phyloP scores from a whole-genome alignment of 257 asterid genomes.

The Solanum piurae region DNA sequence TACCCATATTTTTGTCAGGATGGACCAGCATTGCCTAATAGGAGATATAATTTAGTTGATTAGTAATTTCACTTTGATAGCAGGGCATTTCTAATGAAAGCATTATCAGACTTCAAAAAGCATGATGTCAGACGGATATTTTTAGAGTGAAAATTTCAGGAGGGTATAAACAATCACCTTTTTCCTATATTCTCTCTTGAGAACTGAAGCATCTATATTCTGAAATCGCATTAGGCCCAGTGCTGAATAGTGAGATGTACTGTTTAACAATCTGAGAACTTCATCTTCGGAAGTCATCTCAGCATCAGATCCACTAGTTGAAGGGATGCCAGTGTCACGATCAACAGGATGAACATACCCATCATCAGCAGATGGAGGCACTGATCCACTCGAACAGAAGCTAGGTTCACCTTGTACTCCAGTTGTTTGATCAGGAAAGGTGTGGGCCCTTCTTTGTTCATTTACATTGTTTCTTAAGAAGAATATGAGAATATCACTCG shows the following conservation, averaged over 20 bases:
- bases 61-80: neutral
- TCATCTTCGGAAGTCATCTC: slow-evolving; percentile 81
- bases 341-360: slow-evolving; percentile 32
- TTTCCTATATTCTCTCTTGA: slow-evolving; percentile 80
- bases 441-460: slow-evolving; percentile 42
- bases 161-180: slow-evolving; percentile 40
- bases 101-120: neutral
- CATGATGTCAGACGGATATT: neutral
- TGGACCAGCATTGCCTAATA: slow-evolving; percentile 96
- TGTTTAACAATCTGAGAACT: slow-evolving; percentile 64
- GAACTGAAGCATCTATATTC: slow-evolving; percentile 52
- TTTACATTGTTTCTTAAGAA: slow-evolving; percentile 49
- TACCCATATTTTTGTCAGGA: slow-evolving; percentile 98
- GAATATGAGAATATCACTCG: slow-evolving; percentile 69
- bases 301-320: slow-evolving; percentile 72
- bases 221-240: slow-evolving; percentile 68
- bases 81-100: neutral
- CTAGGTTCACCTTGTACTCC: slow-evolving; percentile 45
- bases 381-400: slow-evolving; percentile 35
- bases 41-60: slow-evolving; percentile 8
- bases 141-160: neutral
- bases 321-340: slow-evolving; percentile 58
- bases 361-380: slow-evolving; percentile 29
- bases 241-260: slow-evolving; percentile 78
- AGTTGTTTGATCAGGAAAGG: slow-evolving; percentile 50